Conservation (phyloP, 176 grass and related monocot species). For the Musa schizocarpa region DNA sequence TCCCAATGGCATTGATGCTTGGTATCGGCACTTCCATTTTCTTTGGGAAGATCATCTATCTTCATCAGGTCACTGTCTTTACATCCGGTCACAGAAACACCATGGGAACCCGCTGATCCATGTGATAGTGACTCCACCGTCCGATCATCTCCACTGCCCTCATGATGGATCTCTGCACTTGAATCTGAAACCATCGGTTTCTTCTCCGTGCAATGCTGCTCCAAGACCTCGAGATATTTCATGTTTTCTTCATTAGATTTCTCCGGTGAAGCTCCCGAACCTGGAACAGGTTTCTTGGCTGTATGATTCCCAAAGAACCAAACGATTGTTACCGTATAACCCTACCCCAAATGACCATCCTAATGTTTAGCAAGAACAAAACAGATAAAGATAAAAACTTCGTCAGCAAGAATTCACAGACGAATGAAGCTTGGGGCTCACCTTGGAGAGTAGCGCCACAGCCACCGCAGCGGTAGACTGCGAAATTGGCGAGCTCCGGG, state of each 20-base stretch:
- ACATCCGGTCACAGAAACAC: constrained; percentile 17
- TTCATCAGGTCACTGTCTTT: constrained; percentile 24
- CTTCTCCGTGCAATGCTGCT: constrained; percentile 31
- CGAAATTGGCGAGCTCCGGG: constrained; percentile 75
- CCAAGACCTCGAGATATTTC: constrained; percentile 64
- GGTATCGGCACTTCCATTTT: constrained; percentile 12
- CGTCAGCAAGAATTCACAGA: not conserved
- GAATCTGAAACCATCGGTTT: constrained; percentile 25
- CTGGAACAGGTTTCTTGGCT: constrained; percentile 53
- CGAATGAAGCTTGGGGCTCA: constrained; percentile 9
- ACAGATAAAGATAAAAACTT: not conserved
- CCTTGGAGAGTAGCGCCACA: constrained; percentile 84
- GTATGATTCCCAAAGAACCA: constrained; percentile 22
- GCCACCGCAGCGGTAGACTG: constrained; percentile 82
- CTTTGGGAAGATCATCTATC: constrained; percentile 14
- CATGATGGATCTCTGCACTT: constrained; percentile 20
- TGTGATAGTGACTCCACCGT: constrained; percentile 16
- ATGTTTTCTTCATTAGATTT: constrained; percentile 44
- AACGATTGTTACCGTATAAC: no score
- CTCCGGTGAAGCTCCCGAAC: constrained; percentile 34
- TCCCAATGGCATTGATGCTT: no score
- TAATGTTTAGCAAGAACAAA: not conserved
- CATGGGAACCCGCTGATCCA: no score
- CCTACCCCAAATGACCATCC: not conserved
- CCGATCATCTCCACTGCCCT: constrained; percentile 1